Base-by-base conservation (phyloP, 306 rosid species). In the Acacia melanoxylon region DNA sequence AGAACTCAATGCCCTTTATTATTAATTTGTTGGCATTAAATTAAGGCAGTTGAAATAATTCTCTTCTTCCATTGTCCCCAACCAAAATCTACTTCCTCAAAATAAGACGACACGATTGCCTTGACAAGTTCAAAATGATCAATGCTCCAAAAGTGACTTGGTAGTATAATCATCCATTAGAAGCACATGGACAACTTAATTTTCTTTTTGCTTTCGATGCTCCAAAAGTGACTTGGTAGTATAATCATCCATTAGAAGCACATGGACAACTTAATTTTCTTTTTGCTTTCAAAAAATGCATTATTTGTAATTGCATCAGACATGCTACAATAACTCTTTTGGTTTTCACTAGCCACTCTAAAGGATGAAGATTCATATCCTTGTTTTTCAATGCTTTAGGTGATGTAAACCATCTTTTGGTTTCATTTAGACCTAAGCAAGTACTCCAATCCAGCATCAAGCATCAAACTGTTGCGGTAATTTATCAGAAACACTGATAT, bases 341-440 rank as follows among this genome's bases (percentile, higher is more conserved):
- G 25, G 44, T 24, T 29, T 54, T 24, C 44, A 69, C 56, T 40
- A 46, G 69, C 82, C 37, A 68, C 20, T 17, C 58, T 79, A 54
- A 37, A 68, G 41, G 25, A 78, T 25, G 69, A 79, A 79, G 76
- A 79, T 20, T 66, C 75, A 17, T 54, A 58, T 37, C 37, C 69
- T 37, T 51, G 27, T 19, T 16, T 41, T 68, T 51, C 49, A 51
- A 37, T 40, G 22, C 42, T 68, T 12, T 71, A 52, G 63, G 48
- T 25, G 44, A 31, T 54, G 31, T 44, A 70, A 69, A 79, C 37
- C 68, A 14, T 52, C 51, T 67, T 56, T n/a, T 49, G 40, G 33
- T 48, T 72, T 56, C 76, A 27, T 46, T 41, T 27, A 16, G 42
- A 72, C 16, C 42, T 8, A 16, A 48, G 11, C 25, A 49, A 72